A percentile compares a stretch with the other conserved stretches of the same genome.
Conservation (phyloP, 2,329 filamentous ascomycete species). For the Aspergillus viridinutans region DNA sequence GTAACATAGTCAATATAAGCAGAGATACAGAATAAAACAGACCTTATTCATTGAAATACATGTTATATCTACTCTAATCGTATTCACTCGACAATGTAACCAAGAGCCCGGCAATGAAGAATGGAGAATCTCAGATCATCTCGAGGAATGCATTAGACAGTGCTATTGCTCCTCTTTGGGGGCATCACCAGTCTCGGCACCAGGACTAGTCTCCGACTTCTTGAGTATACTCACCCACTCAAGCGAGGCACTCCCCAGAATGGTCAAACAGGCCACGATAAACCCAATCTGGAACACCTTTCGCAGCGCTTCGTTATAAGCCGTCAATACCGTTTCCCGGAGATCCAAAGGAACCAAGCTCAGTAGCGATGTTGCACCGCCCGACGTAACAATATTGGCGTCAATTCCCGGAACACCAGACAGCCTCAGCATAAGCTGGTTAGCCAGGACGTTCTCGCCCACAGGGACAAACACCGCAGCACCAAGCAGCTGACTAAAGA, state of each 20-base stretch:
- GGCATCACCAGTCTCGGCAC: no score
- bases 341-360: neutral
- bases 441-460: conserved; percentile 22
- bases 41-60: no score
- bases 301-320: neutral
- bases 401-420: conserved; percentile 8
- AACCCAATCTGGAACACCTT: conserved; percentile 4
- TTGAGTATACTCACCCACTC: conserved; percentile 5
- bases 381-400: neutral
- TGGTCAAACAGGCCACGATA: neutral
- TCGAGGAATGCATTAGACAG: neutral
- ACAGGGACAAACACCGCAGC: conserved; percentile 19
- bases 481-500: conserved; percentile 18
- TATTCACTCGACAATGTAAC: neutral
- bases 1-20: no score
- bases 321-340: neutral
- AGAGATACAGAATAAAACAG: neutral
- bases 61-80: neutral
- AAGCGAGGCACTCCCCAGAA: conserved; percentile 1
- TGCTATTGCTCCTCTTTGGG: neutral
- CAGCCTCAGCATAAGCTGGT: conserved; percentile 10
- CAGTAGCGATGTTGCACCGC: neutral
- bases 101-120: neutral
- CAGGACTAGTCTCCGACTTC: neutral
- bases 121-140: neutral